Conservation (phyloP, 306 rosid species). For the Sicyos edulis region DNA sequence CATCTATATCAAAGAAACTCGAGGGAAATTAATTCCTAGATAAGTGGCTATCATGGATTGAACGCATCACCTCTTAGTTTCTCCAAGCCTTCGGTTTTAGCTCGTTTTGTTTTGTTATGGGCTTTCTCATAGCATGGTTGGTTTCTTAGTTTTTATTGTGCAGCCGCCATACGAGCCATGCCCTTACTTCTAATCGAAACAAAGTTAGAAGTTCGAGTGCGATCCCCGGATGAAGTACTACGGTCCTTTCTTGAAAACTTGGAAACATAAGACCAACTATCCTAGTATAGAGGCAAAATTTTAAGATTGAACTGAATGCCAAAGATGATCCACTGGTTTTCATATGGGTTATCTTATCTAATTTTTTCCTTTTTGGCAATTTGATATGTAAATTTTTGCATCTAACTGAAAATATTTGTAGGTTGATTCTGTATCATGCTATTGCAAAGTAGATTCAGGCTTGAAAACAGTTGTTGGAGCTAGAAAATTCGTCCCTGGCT, state of each 20-base stretch:
- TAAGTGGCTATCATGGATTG: no score
- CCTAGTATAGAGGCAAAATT: slow-evolving; percentile 10
- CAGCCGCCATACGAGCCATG: not conserved
- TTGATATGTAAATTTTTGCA: slow-evolving; percentile 6
- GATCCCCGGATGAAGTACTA: not conserved
- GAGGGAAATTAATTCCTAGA: no score
- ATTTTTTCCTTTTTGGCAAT: not conserved
- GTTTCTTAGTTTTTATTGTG: not conserved
- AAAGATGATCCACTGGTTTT: not conserved
- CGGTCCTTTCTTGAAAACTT: not conserved
- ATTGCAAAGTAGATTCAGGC: slow-evolving; percentile 94
- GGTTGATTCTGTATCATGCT: slow-evolving; percentile 98
- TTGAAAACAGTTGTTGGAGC: slow-evolving; percentile 95
- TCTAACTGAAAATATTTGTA: slow-evolving; percentile 40
- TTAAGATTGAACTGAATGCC: not conserved
- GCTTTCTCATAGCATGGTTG: not conserved
- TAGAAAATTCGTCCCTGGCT: slow-evolving; percentile 89
- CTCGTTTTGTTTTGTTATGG: not conserved
- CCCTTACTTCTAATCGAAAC: not conserved
- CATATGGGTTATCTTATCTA: not conserved
- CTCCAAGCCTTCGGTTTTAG: no score
- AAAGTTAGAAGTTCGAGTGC: not conserved
- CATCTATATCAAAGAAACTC: no score
- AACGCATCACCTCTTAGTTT: no score
- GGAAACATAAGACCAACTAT: not conserved